Conservation (phyloP, 306 rosid genomes). For the Prunus padus region DNA sequence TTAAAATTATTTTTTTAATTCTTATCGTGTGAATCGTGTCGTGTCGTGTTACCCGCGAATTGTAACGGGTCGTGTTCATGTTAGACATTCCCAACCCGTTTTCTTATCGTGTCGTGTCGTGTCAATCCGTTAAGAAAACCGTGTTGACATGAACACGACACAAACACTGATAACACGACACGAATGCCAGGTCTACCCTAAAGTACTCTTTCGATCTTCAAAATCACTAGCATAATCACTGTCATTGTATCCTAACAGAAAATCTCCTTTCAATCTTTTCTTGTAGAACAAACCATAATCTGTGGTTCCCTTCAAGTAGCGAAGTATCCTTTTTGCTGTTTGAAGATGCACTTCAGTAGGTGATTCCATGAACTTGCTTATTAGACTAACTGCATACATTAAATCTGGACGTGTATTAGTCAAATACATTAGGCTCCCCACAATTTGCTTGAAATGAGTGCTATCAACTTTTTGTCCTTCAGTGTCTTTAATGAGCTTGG, state of each 20-base stretch:
- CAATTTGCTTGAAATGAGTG: background rate
- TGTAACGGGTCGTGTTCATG: too few relatives aligned
- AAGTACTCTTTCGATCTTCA: too few relatives aligned
- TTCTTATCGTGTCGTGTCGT: too few relatives aligned
- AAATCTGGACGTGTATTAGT: background rate
- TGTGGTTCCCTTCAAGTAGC: background rate
- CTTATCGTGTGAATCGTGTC: too few relatives aligned
- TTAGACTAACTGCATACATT: background rate
- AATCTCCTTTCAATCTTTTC: background rate
- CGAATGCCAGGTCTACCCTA: too few relatives aligned
- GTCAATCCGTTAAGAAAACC: too few relatives aligned
- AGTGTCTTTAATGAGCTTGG: background rate
- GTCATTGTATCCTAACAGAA: background rate
- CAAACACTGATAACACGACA: too few relatives aligned
- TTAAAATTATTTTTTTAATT: too few relatives aligned
- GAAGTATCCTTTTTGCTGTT: background rate
- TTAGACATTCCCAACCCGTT: too few relatives aligned
- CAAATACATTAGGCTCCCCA: background rate
- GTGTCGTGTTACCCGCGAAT: too few relatives aligned
- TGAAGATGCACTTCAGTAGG: background rate
- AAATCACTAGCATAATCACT: background rate
- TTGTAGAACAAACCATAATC: background rate
- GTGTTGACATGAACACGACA: too few relatives aligned
- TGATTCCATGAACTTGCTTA: background rate
- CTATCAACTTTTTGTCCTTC: too few relatives aligned